Evolutionary conservation across 371 early-diverging fungal genomes (phyloP).

Genomic region (Sporodiniella umbellata): DNA sequence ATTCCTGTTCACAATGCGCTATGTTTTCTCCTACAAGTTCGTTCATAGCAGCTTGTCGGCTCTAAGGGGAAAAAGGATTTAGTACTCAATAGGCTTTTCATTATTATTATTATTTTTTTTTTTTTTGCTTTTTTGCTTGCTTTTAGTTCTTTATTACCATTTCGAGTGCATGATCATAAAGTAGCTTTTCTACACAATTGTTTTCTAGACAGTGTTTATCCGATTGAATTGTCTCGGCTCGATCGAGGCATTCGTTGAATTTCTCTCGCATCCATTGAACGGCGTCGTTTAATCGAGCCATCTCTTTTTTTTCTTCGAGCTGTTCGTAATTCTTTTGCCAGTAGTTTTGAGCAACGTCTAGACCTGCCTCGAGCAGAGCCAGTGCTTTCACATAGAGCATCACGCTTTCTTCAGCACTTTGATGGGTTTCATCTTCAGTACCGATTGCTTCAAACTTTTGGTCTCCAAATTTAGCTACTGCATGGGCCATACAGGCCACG

Average conservation of each 20-base stretch:
- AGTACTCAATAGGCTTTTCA: constrained; percentile 14
- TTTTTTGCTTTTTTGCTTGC: too few relatives aligned
- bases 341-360: constrained; percentile 68
- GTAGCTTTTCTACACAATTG: constrained; percentile 58
- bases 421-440: constrained; percentile 4
- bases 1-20: constrained; percentile 67
- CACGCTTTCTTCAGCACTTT: constrained; percentile 67
- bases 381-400: constrained; percentile 75
- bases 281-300: constrained; percentile 49
- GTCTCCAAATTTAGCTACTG: constrained; percentile 60
- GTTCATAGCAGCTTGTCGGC: constrained; percentile 25
- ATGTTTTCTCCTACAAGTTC: constrained; percentile 51
- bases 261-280: constrained; percentile 88
- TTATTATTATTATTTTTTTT: too few relatives aligned
- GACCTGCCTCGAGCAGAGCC: constrained; percentile 69
- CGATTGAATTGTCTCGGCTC: constrained; percentile 52
- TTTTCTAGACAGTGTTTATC: constrained; percentile 30
- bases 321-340: constrained; percentile 53
- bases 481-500: constrained; percentile 63
- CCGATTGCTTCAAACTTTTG: constrained; percentile 57
- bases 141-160: too few relatives aligned
- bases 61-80: constrained; percentile 19
- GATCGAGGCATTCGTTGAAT: constrained; percentile 84
- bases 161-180: constrained; percentile 59
- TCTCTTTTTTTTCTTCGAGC: constrained; percentile 29